Base-by-base conservation (phyloP, 2,329 filamentous ascomycete genomes). In the Aspergillus quadricinctus region DNA sequence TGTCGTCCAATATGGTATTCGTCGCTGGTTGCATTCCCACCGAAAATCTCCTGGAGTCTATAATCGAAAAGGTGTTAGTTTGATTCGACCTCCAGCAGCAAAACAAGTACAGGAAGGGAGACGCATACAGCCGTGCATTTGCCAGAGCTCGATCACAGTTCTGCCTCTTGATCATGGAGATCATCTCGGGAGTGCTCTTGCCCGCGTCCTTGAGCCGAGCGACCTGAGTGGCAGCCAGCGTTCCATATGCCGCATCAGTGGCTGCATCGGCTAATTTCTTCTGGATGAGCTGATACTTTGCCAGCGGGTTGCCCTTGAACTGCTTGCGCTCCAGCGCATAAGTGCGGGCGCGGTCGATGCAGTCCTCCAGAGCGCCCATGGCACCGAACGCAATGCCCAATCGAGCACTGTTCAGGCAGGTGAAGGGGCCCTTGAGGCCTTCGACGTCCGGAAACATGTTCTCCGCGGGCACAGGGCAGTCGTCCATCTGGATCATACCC, bases 21-120 rank as follows among this genome's bases (percentile, higher is more conserved):
- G 67, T 99, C 94, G 69, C 92, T 96, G 50, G 94, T 91, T n/a
- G 94, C 94, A 70, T 99, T 99, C 29, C 94, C 94, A 56, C 94
- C 94, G 77, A 99, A 97, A 23, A 99, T 84, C 78, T 99, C 94
- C 75, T 99, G 94, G 59, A 99, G 79, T 58, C 83, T 86, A 57
- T 14, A 17, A 37, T 37, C 10, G 48, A 25, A 50, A 27, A 17
- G 46, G 23, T 40, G 54, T 64, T 48, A 64, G 63, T 61, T 53
- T 27, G 29, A 9, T 41, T 48, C 50, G 48, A 23, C n/a, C 51
- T 19, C 23, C 10, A 50, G 17, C 31, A 56, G 6, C 50, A 17
- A 29, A 49, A n/a, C 29, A 31, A 28, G 48, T 6, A n/a, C 11
- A n/a, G 4, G 49, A 28, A 23, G 28, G 37, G 10, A 17, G 23